Percentiles rank a stretch among this genome's conserved stretches.
Conservation (phyloP, 345 rosid genomes). For the Adansonia digitata region DNA sequence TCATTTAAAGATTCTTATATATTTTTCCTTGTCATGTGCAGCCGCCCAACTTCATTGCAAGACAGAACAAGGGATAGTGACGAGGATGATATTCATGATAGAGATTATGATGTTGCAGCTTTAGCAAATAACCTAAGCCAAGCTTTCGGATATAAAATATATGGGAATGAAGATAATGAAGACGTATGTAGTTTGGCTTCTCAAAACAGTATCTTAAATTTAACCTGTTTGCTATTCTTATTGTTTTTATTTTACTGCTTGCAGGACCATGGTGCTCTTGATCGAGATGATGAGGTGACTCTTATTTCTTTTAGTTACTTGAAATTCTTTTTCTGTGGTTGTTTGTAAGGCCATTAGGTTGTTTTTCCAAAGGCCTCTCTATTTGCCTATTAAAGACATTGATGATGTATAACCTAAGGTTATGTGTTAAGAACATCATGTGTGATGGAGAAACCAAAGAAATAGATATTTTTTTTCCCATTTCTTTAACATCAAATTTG, state of each 20-base stretch:
- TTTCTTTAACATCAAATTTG: neutral
- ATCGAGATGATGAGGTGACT: conserved; percentile 77
- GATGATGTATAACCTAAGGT: neutral
- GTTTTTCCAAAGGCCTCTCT: neutral
- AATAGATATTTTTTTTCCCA: neutral
- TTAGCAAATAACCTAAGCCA: conserved; percentile 87
- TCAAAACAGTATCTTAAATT: neutral
- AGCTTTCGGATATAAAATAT: conserved; percentile 84
- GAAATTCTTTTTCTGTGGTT: neutral
- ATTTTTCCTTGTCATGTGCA: conserved; percentile 32
- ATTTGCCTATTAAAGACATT: neutral
- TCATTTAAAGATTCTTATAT: neutral
- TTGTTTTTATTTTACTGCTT: conserved; percentile 17
- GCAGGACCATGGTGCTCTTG: conserved; percentile 68
- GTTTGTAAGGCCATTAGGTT: neutral
- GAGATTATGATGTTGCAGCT: conserved; percentile 97
- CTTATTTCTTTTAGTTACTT: conserved; percentile 1
- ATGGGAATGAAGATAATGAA: conserved; percentile 74
- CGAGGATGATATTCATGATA: conserved; percentile 84
- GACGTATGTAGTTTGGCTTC: conserved; percentile 41
- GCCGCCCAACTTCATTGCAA: conserved; percentile 90
- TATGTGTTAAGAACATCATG: neutral
- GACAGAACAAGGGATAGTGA: conserved; percentile 93
- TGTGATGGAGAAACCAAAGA: neutral
- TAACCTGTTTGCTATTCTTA: conserved; percentile 5